A percentile compares a stretch with the other conserved stretches of the same genome.
phyloP scores from a whole-genome alignment of 2,329 filamentous ascomycete genomes.

The Nigrospora oryzae region DNA sequence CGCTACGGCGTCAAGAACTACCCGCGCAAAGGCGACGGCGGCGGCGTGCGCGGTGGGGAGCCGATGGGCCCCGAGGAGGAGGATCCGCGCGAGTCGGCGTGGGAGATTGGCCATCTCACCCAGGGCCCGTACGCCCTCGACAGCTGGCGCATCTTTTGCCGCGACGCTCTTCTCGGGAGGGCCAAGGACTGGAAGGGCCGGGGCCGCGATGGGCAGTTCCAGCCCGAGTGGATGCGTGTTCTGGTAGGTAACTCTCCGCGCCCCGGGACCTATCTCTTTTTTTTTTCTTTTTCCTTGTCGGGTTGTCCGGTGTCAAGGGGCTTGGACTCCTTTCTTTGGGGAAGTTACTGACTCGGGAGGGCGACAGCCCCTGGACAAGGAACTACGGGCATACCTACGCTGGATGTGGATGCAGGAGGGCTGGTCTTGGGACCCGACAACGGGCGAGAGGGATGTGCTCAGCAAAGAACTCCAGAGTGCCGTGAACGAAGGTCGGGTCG shows the following conservation, averaged over 20 bases:
- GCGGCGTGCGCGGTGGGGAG: slow-evolving; percentile 19
- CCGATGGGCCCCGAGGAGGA: slow-evolving; percentile 15
- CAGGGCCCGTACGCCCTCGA: slow-evolving; percentile 78
- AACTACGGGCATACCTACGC: slow-evolving; percentile 74
- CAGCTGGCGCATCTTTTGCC: slow-evolving; percentile 89
- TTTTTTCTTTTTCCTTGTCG: too few relatives aligned
- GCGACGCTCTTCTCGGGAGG: slow-evolving; percentile 63
- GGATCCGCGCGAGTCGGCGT: slow-evolving; percentile 34
- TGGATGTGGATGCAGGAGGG: slow-evolving; percentile 93
- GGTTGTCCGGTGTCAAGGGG: too few relatives aligned
- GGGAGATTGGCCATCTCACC: slow-evolving; percentile 82
- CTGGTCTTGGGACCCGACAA: slow-evolving; percentile 69
- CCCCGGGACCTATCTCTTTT: slow-evolving; percentile 35
- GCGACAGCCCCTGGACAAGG: slow-evolving; percentile 57
- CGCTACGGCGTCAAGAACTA: slow-evolving; percentile 47
- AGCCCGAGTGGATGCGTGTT: slow-evolving; percentile 88
- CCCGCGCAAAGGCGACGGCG: slow-evolving; percentile 15
- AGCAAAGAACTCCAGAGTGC: slow-evolving; percentile 43
- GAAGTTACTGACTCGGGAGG: too few relatives aligned
- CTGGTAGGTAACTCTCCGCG: slow-evolving; percentile 17
- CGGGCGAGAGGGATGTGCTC: slow-evolving; percentile 53
- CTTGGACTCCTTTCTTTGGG: too few relatives aligned
- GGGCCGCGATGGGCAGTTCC: slow-evolving; percentile 45
- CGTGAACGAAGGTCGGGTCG: slow-evolving; percentile 49
- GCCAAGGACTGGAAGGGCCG: slow-evolving; percentile 59